Conservation (phyloP, 192 early-diverging fungal species). For the Lunasporangiospora selenospora region DNA sequence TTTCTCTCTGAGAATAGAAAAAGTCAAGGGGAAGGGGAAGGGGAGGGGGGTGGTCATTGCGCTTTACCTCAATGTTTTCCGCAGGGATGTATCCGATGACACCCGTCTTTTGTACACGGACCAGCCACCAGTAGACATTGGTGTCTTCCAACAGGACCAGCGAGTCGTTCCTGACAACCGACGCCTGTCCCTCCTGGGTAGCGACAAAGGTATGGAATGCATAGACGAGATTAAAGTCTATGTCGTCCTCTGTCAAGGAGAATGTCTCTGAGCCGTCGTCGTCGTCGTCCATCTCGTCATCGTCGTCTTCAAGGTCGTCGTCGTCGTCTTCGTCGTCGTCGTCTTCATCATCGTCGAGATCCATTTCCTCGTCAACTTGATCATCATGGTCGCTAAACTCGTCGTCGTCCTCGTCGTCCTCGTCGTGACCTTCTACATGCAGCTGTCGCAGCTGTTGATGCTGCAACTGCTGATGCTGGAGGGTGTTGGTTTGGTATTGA, state of each 20-base stretch:
- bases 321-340: slow-evolving; percentile 19
- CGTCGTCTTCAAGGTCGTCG: slow-evolving; percentile 44
- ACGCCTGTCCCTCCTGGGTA: slow-evolving; percentile 87
- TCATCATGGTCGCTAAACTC: not conserved
- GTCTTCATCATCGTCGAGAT: slow-evolving; percentile 7
- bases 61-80: slow-evolving; percentile 81
- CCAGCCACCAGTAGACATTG: slow-evolving; percentile 88
- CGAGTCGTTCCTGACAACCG: slow-evolving; percentile 78
- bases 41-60: not conserved
- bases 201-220: slow-evolving; percentile 88
- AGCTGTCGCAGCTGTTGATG: too few species aligned
- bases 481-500: slow-evolving; percentile 21
- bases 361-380: slow-evolving; percentile 14
- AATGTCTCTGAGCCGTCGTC: slow-evolving; percentile 50
- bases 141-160: slow-evolving; percentile 83
- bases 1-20: too few species aligned
- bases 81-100: slow-evolving; percentile 90
- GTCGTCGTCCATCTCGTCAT: slow-evolving; percentile 50
- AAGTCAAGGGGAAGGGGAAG: not conserved
- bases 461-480: too few species aligned
- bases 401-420: slow-evolving; percentile 29
- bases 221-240: slow-evolving; percentile 82
- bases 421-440: slow-evolving; percentile 11
- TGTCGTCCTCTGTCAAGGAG: slow-evolving; percentile 62
- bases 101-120: slow-evolving; percentile 68